phyloP scores from a whole-genome alignment of 73 alveolate genomes.

The Diophrys appendiculata region DNA sequence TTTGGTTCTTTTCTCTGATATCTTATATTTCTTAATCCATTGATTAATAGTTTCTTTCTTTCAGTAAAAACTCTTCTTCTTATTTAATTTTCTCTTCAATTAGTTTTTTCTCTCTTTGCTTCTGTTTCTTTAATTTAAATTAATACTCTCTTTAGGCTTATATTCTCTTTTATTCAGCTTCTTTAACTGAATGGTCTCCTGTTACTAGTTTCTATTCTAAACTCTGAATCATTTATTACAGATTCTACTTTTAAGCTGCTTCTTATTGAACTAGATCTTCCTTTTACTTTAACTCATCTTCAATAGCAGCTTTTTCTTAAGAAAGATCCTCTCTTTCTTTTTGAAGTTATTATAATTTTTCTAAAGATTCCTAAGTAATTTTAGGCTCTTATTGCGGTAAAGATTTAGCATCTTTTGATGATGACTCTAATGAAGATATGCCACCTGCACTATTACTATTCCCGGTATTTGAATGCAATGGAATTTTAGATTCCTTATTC shows the following conservation, averaged over 20 bases:
- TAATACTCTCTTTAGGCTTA: slow-evolving; percentile 83
- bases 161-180: slow-evolving; percentile 74
- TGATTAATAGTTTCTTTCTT: slow-evolving; percentile 65
- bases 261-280: neutral
- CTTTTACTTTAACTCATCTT: neutral
- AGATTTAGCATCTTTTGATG: slow-evolving; percentile 19
- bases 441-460: too few relatives aligned
- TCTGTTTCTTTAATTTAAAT: slow-evolving; percentile 79
- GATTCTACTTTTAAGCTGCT: slow-evolving; percentile 11
- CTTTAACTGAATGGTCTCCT: slow-evolving; percentile 58
- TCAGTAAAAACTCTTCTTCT: slow-evolving; percentile 77
- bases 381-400: slow-evolving; percentile 45
- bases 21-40: slow-evolving; percentile 78
- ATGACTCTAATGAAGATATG: too few relatives aligned
- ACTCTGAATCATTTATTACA: slow-evolving; percentile 27
- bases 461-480: slow-evolving; percentile 33
- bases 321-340: slow-evolving; percentile 65
- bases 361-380: slow-evolving; percentile 27
- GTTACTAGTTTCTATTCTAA: slow-evolving; percentile 65
- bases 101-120: slow-evolving; percentile 78
- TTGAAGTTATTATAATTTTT: slow-evolving; percentile 27
- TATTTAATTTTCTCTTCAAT: slow-evolving; percentile 63
- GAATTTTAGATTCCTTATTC: slow-evolving; percentile 43
- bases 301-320: slow-evolving; percentile 1
- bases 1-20: slow-evolving; percentile 55